Evolutionary conservation across 2,329 filamentous ascomycete genomes (phyloP), one percentile per base, ranked within the genome.

Genomic region (Alternaria sp.): DNA sequence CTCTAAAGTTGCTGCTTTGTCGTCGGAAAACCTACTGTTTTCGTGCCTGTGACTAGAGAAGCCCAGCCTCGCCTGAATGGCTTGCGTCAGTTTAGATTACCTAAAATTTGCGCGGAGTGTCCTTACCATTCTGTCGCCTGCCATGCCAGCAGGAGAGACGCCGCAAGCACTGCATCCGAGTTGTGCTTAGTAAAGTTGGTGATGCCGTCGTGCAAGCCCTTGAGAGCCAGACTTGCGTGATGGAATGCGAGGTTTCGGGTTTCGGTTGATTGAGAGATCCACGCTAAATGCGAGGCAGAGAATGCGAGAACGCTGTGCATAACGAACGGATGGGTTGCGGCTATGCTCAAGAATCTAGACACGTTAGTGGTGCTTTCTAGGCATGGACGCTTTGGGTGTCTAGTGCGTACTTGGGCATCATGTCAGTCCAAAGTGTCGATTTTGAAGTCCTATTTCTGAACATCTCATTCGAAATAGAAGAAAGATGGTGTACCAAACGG

Each of bases 281-380:
- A 97, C 45, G 93, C 91, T 64, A 99, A 86, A 79, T 98, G 93
- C 72, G 92, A 94, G 53, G 95, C 94, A n/a, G 95, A 96, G 72
- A 98, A 91, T 5, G 93, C 92, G 53, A 98, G 85, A 68, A 98
- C 84, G 13, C 94, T 89, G 78, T 96, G 91, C 93, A 98, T 96
- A 67, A 97, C 93, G 79, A 95, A 98, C 53, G 88, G 84, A 75
- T 93, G 89, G 17, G 88, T 88, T 49, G 92, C 85, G 56, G 92
- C 92, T 72, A 97, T 90, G 68, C 89, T 88, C 64, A 99, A 84
- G 71, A 95, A 92, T 49, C 90, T 93, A 72, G 23, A 26, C 29
- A 58, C 65, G 74, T 81, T 56, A 78, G 74, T 53, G 34, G 11
- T 54, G 45, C 21, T 40, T 40, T n/a, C 45, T 36, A 36, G 41